Percentiles rank a stretch among this genome's conserved stretches.
These are phyloP conservation scores for Syzygium aromaticum DNA, from an alignment of 345 rosid species.

Conservation along the genomic window DNA sequence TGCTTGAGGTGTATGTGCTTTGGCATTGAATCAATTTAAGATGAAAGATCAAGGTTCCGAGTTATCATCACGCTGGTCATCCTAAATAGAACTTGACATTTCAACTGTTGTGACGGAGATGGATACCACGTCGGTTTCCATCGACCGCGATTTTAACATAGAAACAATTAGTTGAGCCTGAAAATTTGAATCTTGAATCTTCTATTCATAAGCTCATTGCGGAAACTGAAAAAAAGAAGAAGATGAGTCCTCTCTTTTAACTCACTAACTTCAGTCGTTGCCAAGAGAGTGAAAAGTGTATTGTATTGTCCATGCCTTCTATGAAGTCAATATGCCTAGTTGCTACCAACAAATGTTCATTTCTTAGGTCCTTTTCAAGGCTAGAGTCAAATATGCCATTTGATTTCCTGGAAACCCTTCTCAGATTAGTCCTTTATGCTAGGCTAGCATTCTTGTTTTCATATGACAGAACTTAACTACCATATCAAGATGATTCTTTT, in stretches of 20 bases:
- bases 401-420: background rate
- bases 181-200: background rate
- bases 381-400: background rate
- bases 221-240: background rate
- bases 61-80: background rate
- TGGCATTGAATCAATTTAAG: accelerated
- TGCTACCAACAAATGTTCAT: background rate
- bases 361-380: background rate
- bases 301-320: background rate
- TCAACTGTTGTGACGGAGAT: background rate
- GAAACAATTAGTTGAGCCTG: background rate
- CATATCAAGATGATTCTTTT: background rate
- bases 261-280: background rate
- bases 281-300: background rate
- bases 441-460: background rate
- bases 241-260: background rate
- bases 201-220: background rate
- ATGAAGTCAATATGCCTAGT: background rate
- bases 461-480: background rate
- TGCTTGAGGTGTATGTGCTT: background rate
- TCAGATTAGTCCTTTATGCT: background rate
- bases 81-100: background rate
- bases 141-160: background rate
- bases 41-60: background rate
- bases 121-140: background rate